Evolutionary conservation across 1,284 basidiomycete genomes (phyloP).

Genomic region (Kalmanozyma brasiliensis): DNA sequence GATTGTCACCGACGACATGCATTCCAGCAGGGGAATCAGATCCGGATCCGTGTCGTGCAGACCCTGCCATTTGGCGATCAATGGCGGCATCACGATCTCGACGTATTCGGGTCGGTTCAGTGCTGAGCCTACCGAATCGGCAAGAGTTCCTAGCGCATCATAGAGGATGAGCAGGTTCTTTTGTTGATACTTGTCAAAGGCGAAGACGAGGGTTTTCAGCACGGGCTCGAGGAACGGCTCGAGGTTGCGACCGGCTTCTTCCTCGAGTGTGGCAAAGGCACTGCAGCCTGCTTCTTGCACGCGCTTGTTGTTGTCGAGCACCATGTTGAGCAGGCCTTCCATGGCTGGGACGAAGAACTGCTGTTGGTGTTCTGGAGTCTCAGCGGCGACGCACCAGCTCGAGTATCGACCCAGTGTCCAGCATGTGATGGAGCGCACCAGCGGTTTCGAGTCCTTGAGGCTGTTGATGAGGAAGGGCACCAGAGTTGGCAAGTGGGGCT

Average conservation of each 20-base stretch:
- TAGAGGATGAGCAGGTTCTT: constrained; percentile 99
- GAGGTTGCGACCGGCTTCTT: constrained; percentile 90
- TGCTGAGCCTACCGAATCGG: constrained; percentile 91
- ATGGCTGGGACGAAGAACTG: constrained; percentile 94
- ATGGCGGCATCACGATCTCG: constrained; percentile 94
- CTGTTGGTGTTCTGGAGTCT: constrained; percentile 84
- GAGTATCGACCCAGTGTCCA: constrained; percentile 99
- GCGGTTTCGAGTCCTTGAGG: constrained; percentile 91
- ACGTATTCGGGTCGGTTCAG: constrained; percentile 87
- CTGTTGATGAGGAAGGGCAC: constrained; percentile 92
- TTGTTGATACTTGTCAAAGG: constrained; percentile 98
- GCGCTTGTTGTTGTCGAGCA: constrained; percentile 98
- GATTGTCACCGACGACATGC: constrained; percentile 95
- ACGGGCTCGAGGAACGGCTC: constrained; percentile 95
- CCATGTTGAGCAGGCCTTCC: constrained; percentile 97
- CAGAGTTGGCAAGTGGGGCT: constrained; percentile 90
- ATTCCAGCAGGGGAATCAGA: constrained; percentile 88
- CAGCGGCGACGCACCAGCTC: constrained; percentile 86
- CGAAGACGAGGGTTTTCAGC: constrained; percentile 90
- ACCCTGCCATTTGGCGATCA: constrained; percentile 88
- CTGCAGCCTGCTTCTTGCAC: constrained; percentile 99
- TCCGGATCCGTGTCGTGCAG: constrained; percentile 91
- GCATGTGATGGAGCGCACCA: constrained; percentile 97
- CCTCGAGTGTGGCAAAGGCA: constrained; percentile 97
- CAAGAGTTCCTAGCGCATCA: constrained; percentile 96